Evolutionary conservation across 2,329 filamentous ascomycete genomes (phyloP).

Genomic region (Cladorrhinum sp.): DNA sequence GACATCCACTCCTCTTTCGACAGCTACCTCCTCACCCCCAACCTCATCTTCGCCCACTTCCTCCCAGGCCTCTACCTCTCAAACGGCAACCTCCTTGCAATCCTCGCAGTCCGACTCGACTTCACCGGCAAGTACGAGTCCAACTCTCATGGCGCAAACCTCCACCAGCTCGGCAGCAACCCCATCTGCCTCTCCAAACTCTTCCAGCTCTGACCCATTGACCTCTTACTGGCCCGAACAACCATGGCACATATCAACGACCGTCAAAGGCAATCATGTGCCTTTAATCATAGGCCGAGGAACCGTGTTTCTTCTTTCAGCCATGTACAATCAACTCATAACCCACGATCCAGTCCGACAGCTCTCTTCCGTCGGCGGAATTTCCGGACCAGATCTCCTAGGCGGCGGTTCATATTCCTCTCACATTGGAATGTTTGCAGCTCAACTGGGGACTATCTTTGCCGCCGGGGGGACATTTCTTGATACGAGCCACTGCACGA

Average conservation of each 20-base stretch:
- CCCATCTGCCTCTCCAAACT: not conserved
- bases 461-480: slow-evolving; percentile 17
- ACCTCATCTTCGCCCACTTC: not conserved
- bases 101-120: not conserved
- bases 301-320: slow-evolving; percentile 10
- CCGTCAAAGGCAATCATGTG: slow-evolving; percentile 11
- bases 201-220: not conserved
- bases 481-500: slow-evolving; percentile 24
- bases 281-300: slow-evolving; percentile 10
- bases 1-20: not conserved
- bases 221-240: slow-evolving; percentile 5
- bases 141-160: not conserved
- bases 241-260: slow-evolving; percentile 1
- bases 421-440: slow-evolving; percentile 14
- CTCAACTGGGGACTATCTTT: slow-evolving; percentile 22
- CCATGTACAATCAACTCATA: slow-evolving; percentile 16
- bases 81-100: not conserved
- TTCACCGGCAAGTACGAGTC: not conserved
- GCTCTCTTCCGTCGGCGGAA: slow-evolving; percentile 5
- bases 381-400: slow-evolving; percentile 7
- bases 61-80: not conserved
- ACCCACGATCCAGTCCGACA: slow-evolving; percentile 13
- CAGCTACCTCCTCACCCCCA: not conserved
- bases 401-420: slow-evolving; percentile 1
- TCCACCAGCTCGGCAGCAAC: not conserved